Conservation (phyloP, 2,329 filamentous ascomycete species). For the Monascus ruber region DNA sequence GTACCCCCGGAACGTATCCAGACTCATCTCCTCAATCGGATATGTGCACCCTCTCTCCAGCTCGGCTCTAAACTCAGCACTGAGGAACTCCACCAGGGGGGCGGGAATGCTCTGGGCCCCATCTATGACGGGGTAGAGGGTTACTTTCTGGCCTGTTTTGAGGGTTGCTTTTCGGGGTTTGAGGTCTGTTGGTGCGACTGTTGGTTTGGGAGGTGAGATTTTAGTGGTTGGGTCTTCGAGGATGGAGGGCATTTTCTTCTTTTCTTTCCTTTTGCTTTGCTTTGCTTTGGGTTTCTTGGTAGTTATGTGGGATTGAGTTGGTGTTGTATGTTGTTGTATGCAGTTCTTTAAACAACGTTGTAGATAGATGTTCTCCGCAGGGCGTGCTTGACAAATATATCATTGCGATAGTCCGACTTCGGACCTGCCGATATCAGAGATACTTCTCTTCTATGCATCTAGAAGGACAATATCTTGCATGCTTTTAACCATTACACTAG, state of each 20-base stretch:
- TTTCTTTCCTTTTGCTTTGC: conserved; percentile 1
- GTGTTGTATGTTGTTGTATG: background rate
- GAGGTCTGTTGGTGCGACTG: conserved; percentile 11
- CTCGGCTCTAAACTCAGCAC: conserved; percentile 23
- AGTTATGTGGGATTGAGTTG: background rate
- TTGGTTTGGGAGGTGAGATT: conserved; percentile 14
- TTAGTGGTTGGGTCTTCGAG: conserved; percentile 24
- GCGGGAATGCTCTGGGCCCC: conserved; percentile 13
- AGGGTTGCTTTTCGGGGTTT: conserved; percentile 13
- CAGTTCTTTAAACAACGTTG: no score
- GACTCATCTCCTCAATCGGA: conserved; percentile 23
- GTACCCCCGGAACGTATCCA: conserved; percentile 21
- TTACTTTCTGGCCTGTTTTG: conserved; percentile 13
- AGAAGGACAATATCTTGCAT: no score
- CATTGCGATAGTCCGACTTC: no score
- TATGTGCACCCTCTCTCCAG: conserved; percentile 26
- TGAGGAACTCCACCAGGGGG: conserved; percentile 16
- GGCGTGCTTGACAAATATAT: no score
- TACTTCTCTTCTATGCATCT: no score
- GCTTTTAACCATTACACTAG: no score
- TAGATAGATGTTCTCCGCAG: no score
- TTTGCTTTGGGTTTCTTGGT: background rate
- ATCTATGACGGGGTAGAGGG: conserved; percentile 17
- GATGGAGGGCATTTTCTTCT: conserved; percentile 19
- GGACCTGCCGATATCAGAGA: no score